A percentile compares a stretch with the other conserved stretches of the same genome.
These are phyloP conservation scores for Pleurotus ostreatus DNA, from an alignment of 768 basidiomycete genomes.

Conservation along the genomic window DNA sequence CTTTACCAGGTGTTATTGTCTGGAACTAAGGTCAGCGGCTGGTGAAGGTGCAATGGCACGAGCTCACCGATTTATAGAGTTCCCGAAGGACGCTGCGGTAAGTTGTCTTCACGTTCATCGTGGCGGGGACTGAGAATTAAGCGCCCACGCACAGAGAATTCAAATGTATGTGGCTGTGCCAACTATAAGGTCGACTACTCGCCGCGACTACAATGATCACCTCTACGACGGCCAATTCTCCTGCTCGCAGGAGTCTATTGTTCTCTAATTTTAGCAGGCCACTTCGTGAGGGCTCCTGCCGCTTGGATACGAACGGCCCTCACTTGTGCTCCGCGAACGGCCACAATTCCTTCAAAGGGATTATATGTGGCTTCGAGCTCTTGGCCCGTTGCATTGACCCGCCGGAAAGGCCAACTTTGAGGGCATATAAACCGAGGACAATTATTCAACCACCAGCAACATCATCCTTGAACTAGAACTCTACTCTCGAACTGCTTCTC, in stretches of 20 bases:
- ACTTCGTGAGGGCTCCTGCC: background rate
- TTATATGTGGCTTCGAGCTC: background rate
- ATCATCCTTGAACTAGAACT: background rate
- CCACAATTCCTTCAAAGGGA: slow-evolving; percentile 1
- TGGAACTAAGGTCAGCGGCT: slow-evolving; percentile 10
- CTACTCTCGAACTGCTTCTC: background rate
- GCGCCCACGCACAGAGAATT: background rate
- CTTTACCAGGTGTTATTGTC: slow-evolving; percentile 30
- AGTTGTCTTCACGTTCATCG: slow-evolving; percentile 9
- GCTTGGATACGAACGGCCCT: background rate
- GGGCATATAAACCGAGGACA: background rate
- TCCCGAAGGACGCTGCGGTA: slow-evolving; percentile 56
- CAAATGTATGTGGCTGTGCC: slow-evolving; percentile 1
- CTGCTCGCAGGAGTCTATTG: background rate
- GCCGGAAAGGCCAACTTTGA: background rate
- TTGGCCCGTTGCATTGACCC: slow-evolving; percentile 4
- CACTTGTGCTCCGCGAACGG: background rate
- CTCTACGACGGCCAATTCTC: background rate
- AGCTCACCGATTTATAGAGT: slow-evolving; percentile 46
- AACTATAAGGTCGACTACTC: background rate
- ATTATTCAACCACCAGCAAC: background rate
- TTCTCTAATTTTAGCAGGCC: background rate
- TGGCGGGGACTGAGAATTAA: background rate
- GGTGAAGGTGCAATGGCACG: background rate
- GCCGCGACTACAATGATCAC: background rate